Base-by-base conservation (phyloP, 352 stramenopile genomes). In the Globisporangium middletonii region DNA sequence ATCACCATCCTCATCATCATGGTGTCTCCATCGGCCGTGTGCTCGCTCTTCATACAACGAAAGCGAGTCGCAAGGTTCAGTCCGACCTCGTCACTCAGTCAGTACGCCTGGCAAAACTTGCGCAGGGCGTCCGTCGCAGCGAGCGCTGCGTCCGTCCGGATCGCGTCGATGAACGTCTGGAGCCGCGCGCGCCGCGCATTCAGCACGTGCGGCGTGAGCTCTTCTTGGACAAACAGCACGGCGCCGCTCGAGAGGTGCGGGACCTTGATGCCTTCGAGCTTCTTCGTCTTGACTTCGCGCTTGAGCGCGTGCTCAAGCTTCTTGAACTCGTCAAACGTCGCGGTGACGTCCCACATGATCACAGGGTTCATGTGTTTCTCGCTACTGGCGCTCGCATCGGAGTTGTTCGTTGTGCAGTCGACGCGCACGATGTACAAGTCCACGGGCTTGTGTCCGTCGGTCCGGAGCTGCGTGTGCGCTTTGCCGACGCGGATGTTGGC, bases 351-450 rank as follows among this genome's bases (percentile, higher is more conserved):
- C 83, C 83, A 93, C 83, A 93, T 92, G 38, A 92, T 70, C 6
- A 85, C 75, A 7, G 79, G 83, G 52, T 92, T 92, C 78, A 92
- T 87, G 71, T 90, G 81, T 62, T 93, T 91, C 57, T 93, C 76
- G 23, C 63, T 58, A 4, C 11, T 7, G 7, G 33, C 7, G 26
- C n/a, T 42, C 33, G 30, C 9, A 1, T 30, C 52, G 16, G 55
- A 50, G 26, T 56, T 74, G 18, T 68, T 63, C 5, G 60, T 45
- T 7, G 70, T 64, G 53, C 81, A 90, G 67, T 93, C 83, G 26
- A 93, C 75, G 26, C 83, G 80, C 18, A 93, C 69, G 27, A 93
- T 69, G 63, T 92, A 93, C 42, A 83, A 70, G 53, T 93, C 83
- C 19, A 77, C 60, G 0, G 64, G 54, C 53, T 88, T 83, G 46